Conservation (phyloP, 306 rosid genomes). For the Vigna reflexopilosa region DNA sequence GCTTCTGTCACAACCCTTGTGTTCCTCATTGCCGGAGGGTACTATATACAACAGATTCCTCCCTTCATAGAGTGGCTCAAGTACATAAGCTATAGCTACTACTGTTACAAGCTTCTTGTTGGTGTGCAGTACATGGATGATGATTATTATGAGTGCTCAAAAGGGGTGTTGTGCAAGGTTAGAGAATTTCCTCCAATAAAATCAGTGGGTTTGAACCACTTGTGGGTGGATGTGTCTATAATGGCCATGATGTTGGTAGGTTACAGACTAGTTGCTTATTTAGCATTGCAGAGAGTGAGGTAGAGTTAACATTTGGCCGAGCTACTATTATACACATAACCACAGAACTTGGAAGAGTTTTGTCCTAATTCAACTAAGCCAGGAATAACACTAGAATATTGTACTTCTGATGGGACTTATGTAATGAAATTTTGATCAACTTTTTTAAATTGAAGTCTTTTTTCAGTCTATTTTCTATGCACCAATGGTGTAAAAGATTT, state of each 20-base stretch:
- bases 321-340: neutral
- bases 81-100: conserved; percentile 83
- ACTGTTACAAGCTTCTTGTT: conserved; percentile 79
- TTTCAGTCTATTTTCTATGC: neutral
- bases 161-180: conserved; percentile 67
- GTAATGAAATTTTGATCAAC: conserved; percentile 35
- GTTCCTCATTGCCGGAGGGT: conserved; percentile 87
- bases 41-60: conserved; percentile 80
- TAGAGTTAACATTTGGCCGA: conserved; percentile 45
- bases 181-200: conserved; percentile 64
- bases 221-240: conserved; percentile 74
- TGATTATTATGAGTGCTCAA: conserved; percentile 77
- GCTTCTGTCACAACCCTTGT: conserved; percentile 88
- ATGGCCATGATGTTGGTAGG: conserved; percentile 80
- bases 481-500: neutral
- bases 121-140: conserved; percentile 76
- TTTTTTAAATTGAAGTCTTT: neutral
- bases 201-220: conserved; percentile 63
- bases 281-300: conserved; percentile 75
- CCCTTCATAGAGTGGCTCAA: conserved; percentile 80
- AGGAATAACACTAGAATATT: conserved; percentile 42
- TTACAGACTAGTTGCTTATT: conserved; percentile 72
- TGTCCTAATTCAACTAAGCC: conserved; percentile 37
- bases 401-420: conserved; percentile 16
- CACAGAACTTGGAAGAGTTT: conserved; percentile 46